Conservation (phyloP, 1,284 basidiomycete species). For the Naganishia albida region DNA sequence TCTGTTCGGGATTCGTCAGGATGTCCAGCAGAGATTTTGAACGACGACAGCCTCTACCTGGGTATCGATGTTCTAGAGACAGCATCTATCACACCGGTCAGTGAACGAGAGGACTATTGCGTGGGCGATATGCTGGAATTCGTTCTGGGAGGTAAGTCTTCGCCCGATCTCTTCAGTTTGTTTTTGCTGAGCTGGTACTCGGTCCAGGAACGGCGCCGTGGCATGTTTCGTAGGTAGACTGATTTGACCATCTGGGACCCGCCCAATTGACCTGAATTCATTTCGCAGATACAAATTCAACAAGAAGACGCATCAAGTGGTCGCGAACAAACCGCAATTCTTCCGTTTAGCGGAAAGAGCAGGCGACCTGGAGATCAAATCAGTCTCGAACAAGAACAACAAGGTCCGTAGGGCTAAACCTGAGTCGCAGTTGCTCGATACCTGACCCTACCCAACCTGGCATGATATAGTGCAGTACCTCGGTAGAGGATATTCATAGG, state of each 20-base stretch:
- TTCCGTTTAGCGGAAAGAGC: slow-evolving; percentile 75
- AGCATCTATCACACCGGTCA: slow-evolving; percentile 81
- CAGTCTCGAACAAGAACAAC: slow-evolving; percentile 86
- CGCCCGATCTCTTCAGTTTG: not conserved
- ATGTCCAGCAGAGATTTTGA: slow-evolving; percentile 71
- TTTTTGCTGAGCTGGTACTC: not conserved
- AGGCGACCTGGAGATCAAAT: slow-evolving; percentile 78
- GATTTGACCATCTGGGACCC: not conserved
- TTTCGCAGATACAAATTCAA: slow-evolving; percentile 73
- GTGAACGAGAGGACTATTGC: slow-evolving; percentile 74
- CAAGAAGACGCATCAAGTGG: slow-evolving; percentile 71
- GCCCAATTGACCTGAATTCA: not conserved
- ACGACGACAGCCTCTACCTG: slow-evolving; percentile 66
- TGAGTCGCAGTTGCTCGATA: not conserved
- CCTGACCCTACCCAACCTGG: slow-evolving; percentile 1
- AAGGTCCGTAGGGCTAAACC: slow-evolving; percentile 50
- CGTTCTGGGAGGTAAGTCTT: slow-evolving; percentile 70
- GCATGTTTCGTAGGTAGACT: slow-evolving; percentile 15
- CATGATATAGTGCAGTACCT: slow-evolving; percentile 67
- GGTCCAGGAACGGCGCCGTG: slow-evolving; percentile 17
- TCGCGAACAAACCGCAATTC: slow-evolving; percentile 76
- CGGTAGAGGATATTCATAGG: slow-evolving; percentile 73
- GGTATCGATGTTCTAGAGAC: slow-evolving; percentile 91
- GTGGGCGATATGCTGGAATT: slow-evolving; percentile 89
- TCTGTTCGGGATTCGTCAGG: slow-evolving; percentile 73